A percentile compares a stretch with the other conserved stretches of the same genome.
phyloP scores from a whole-genome alignment of 164 flowering plant species.

The Vitis riparia region DNA sequence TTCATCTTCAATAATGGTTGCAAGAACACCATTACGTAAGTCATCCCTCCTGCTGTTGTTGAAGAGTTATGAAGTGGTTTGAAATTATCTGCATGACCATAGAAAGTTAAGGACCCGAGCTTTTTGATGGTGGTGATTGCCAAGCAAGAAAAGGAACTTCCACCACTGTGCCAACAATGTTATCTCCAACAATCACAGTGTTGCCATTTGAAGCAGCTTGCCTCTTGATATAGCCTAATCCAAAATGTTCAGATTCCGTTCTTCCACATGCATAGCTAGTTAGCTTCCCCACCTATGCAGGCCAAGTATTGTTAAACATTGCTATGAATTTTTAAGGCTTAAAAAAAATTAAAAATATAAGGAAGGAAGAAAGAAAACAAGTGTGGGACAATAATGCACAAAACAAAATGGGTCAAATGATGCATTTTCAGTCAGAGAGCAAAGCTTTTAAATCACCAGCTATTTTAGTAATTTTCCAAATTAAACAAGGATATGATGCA shows the following conservation, averaged over 20 bases:
- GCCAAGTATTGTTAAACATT: not conserved
- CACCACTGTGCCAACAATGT: slow-evolving; percentile 48
- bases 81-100: not conserved
- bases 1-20: no score
- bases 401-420: not conserved
- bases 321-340: no score
- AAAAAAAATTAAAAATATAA: no score
- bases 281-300: slow-evolving; percentile 68
- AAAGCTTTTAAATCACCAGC: no score
- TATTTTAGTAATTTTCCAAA: no score
- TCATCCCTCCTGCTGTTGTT: not conserved
- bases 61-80: not conserved
- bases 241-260: slow-evolving; percentile 50
- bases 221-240: slow-evolving; percentile 76
- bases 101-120: slow-evolving; percentile 13
- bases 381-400: not conserved
- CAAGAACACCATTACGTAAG: not conserved
- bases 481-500: not conserved
- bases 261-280: slow-evolving; percentile 71
- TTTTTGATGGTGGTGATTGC: slow-evolving; percentile 32
- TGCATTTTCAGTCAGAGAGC: no score
- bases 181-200: slow-evolving; percentile 54
- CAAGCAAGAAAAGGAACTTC: slow-evolving; percentile 67
- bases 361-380: no score
- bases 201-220: slow-evolving; percentile 57